Evolutionary conservation across 805 yeast genomes (phyloP).

Genomic region (Yamadazyma phyllophila): DNA sequence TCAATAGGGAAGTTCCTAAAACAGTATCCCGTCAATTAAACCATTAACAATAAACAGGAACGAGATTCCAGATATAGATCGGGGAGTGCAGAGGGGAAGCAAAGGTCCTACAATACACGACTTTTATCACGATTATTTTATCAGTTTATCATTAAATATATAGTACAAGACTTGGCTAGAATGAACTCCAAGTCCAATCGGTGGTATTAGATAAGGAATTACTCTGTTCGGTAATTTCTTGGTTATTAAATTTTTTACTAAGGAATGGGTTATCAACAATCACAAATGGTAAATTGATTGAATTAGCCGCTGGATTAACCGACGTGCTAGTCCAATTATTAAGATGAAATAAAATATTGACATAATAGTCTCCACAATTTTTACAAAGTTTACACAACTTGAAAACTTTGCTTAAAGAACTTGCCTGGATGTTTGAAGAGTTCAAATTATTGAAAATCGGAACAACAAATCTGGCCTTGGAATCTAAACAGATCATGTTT

Average conservation of each 20-base stretch:
- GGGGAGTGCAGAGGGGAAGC: neutral
- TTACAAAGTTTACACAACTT: slow-evolving; percentile 33
- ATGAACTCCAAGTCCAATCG: slow-evolving; percentile 57
- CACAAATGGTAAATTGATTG: slow-evolving; percentile 16
- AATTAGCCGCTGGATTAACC: neutral
- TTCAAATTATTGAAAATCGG: slow-evolving; percentile 29
- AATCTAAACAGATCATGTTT: slow-evolving; percentile 19
- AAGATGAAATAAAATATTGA: slow-evolving; percentile 14
- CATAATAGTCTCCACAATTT: slow-evolving; percentile 28
- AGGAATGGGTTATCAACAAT: slow-evolving; percentile 32
- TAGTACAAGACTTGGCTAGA: slow-evolving; percentile 18
- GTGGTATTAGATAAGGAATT: slow-evolving; percentile 20
- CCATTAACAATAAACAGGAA: neutral
- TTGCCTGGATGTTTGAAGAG: neutral
- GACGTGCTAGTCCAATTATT: slow-evolving; percentile 7
- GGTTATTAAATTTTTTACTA: slow-evolving; percentile 7
- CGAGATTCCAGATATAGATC: neutral
- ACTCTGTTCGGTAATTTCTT: slow-evolving; percentile 10
- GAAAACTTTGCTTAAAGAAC: slow-evolving; percentile 11
- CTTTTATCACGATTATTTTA: neutral
- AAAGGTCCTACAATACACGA: neutral
- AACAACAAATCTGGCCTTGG: slow-evolving; percentile 32
- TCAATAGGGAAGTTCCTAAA: slow-evolving; percentile 1
- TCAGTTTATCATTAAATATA: neutral
- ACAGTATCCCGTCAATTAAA: neutral